A percentile compares a stretch with the other conserved stretches of the same genome.
phyloP scores from a whole-genome alignment of 1,284 basidiomycete species.

The Lentinus polychrous region DNA sequence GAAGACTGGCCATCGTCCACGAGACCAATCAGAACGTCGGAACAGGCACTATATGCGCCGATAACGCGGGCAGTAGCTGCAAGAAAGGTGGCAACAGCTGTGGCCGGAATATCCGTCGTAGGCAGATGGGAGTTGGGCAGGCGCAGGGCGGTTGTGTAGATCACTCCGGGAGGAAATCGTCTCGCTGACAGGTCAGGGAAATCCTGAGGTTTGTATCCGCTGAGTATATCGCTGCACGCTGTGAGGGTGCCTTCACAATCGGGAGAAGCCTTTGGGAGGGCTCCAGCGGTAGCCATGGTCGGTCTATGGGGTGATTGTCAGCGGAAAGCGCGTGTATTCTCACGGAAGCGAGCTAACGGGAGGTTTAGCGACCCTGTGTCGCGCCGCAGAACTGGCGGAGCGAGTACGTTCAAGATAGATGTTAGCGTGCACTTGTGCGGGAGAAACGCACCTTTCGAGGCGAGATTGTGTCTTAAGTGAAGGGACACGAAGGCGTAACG shows the following conservation, averaged over 20 bases:
- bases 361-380: too few species aligned
- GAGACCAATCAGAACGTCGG: constrained; percentile 34
- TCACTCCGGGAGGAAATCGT: constrained; percentile 15
- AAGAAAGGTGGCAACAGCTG: constrained; percentile 16
- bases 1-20: constrained; percentile 13
- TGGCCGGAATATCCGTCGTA: not conserved
- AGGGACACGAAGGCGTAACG: too few species aligned
- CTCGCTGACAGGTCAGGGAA: constrained; percentile 17
- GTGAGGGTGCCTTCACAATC: not conserved
- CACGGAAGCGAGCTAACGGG: too few species aligned
- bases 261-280: too few species aligned
- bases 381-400: too few species aligned
- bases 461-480: too few species aligned
- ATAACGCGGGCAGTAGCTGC: constrained; percentile 29
- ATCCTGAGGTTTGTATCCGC: constrained; percentile 16
- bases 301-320: too few species aligned
- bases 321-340: too few species aligned
- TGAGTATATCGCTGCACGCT: constrained; percentile 10
- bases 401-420: too few species aligned
- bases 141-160: constrained; percentile 6
- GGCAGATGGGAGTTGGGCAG: constrained; percentile 3
- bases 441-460: too few species aligned
- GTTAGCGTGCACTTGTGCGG: too few species aligned
- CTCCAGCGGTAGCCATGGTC: too few species aligned
- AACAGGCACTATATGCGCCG: constrained; percentile 32